Base-by-base conservation (phyloP, 1,284 basidiomycete species). In the Cutaneotrichosporon mucoides region DNA sequence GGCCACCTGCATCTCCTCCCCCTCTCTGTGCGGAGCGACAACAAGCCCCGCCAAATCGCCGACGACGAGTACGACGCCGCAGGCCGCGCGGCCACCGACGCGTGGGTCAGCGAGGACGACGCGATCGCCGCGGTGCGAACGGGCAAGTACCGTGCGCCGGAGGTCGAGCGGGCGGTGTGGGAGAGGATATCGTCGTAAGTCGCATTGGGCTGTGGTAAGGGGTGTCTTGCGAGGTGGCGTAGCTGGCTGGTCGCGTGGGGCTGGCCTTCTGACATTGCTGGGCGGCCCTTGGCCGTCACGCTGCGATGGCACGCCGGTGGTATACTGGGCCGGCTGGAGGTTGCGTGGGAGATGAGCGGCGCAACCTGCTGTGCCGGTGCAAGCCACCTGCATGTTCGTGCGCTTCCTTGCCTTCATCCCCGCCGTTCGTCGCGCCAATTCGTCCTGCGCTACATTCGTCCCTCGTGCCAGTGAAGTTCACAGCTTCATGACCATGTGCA, bases 1-100 rank as follows among this genome's bases (percentile, higher is more conserved):
- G 89, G 86, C 35, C 86, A 85, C 67, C 81, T 98, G 10, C 92
- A 97, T 75, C 83, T 99, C 62, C 81, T 98, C 37, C 89, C 92
- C 15, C 83, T 92, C 68, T 82, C 83, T 72, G 82, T 90, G 68
- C 73, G 83, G 42, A 93, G 91, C 60, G 77, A 85, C 57, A 79
- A 83, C 42, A 47, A 55, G 66, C 81, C 80, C 51, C 79, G 75
- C 43, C 82, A 81, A 81, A 82, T 65, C 79, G 79, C 64, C 47
- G 85, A 87, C 48, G 82, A 84, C 16, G 83, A 85, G 47, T 81
- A 79, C 24, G 76, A 76, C 34, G 72, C 75, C 35, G 61, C 73
- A 24, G 70, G 73, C 16, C 73, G 74, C 9, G 72, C 77, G 3
- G 77, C 80, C 11, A 81, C 83, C 13, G 80, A 84, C 4, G 81